Conservation (phyloP, 352 stramenopile genomes). For the Globisporangium cystogenes region DNA sequence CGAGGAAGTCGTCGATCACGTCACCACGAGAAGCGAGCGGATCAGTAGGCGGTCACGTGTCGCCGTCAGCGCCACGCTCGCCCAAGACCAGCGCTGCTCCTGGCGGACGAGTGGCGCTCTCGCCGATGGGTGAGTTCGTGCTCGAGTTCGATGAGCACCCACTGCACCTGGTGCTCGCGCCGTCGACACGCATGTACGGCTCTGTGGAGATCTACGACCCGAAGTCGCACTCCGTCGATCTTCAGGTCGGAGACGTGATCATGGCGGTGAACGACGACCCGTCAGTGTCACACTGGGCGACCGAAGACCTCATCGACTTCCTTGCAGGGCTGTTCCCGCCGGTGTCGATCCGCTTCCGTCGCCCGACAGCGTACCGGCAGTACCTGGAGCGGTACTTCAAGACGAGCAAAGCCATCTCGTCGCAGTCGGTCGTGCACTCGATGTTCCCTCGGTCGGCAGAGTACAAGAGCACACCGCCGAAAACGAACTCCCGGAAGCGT, state of each 20-base stretch:
- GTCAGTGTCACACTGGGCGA: slow-evolving; percentile 33
- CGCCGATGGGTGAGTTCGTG: slow-evolving; percentile 50
- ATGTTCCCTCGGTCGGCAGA: slow-evolving; percentile 68
- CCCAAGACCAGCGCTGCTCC: neutral
- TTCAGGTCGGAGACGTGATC: slow-evolving; percentile 64
- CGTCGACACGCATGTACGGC: slow-evolving; percentile 68
- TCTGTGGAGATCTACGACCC: slow-evolving; percentile 72
- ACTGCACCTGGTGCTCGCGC: slow-evolving; percentile 42
- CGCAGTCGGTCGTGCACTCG: slow-evolving; percentile 38
- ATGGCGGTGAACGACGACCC: slow-evolving; percentile 58
- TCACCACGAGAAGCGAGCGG: slow-evolving; percentile 9
- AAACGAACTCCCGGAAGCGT: slow-evolving; percentile 4
- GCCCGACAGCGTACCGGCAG: slow-evolving; percentile 44
- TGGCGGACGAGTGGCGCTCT: slow-evolving; percentile 17
- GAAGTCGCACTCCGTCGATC: slow-evolving; percentile 27
- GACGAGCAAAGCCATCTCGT: slow-evolving; percentile 27
- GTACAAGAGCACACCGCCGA: slow-evolving; percentile 39
- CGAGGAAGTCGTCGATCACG: neutral
- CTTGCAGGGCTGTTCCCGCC: slow-evolving; percentile 39
- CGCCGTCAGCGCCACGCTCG: neutral
- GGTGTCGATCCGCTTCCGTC: slow-evolving; percentile 43
- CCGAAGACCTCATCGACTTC: slow-evolving; percentile 56
- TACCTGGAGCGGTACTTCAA: slow-evolving; percentile 47
- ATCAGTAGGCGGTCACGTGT: neutral
- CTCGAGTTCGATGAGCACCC: slow-evolving; percentile 49